These are phyloP conservation scores for Diaporthe australafricana DNA, from an alignment of 2,329 filamentous ascomycete species.

Conservation along the genomic window DNA sequence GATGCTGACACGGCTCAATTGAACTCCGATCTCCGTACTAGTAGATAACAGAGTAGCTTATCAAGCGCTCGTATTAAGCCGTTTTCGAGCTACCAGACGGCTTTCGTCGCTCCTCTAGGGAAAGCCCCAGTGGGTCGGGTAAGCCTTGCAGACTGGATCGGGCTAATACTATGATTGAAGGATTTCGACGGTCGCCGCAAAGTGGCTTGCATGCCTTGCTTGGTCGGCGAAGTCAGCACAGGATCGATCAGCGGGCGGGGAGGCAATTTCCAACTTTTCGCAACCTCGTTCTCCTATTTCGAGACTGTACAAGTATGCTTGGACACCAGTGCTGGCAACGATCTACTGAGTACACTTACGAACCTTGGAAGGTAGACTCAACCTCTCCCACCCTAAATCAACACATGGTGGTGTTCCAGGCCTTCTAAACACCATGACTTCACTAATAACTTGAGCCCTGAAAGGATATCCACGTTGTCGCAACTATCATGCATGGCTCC, in stretches of 20 bases:
- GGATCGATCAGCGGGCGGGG: no score
- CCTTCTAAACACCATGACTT: no score
- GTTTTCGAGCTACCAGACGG: neutral
- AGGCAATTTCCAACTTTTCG: neutral
- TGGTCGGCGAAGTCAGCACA: no score
- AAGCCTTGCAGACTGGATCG: neutral
- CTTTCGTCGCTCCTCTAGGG: neutral
- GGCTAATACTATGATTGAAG: neutral
- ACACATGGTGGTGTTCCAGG: no score
- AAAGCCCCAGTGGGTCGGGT: neutral
- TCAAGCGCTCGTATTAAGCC: neutral
- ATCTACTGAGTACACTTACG: no score
- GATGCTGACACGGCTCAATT: neutral
- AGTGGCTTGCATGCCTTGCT: neutral
- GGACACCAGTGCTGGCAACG: no score
- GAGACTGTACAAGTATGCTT: no score
- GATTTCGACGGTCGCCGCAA: neutral
- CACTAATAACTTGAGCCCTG: no score
- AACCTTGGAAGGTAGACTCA: no score
- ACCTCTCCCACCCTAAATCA: no score
- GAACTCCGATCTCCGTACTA: slow-evolving; percentile 18
- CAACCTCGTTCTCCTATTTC: no score
- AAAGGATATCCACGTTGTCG: neutral
- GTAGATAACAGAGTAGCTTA: neutral
- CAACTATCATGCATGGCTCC: no score